Evolutionary conservation across 768 basidiomycete genomes (phyloP).

Genomic region (Sarcomyxa edulis): DNA sequence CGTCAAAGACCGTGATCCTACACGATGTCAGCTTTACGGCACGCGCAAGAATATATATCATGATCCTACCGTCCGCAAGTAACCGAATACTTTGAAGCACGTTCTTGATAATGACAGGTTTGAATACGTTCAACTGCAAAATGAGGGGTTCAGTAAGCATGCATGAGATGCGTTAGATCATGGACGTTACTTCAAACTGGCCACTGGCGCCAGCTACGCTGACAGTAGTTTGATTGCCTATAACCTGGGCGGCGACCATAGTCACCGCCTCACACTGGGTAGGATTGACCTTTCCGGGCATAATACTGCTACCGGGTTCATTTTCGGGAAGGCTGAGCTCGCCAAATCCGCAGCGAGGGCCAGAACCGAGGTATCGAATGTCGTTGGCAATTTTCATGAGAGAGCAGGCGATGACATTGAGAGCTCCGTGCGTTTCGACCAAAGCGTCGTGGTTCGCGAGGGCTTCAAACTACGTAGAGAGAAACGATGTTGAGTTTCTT

Average conservation of each 20-base stretch:
- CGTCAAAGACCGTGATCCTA: slow-evolving; percentile 88
- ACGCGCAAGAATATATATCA: slow-evolving; percentile 7
- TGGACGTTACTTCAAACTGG: slow-evolving; percentile 82
- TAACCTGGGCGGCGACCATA: slow-evolving; percentile 98
- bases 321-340: slow-evolving; percentile 95
- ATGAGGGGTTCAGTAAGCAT: neutral
- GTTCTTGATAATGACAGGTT: slow-evolving; percentile 98
- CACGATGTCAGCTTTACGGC: slow-evolving; percentile 2
- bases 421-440: slow-evolving; percentile 93
- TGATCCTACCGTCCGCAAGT: slow-evolving; percentile 73
- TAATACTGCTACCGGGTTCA: slow-evolving; percentile 98
- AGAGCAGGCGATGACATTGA: slow-evolving; percentile 94
- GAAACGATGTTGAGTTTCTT: slow-evolving; percentile 4
- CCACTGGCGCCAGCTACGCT: slow-evolving; percentile 91
- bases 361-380: slow-evolving; percentile 95
- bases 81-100: slow-evolving; percentile 94
- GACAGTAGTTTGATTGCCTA: slow-evolving; percentile 94
- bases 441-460: slow-evolving; percentile 97
- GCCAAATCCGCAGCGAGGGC: slow-evolving; percentile 95
- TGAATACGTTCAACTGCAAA: slow-evolving; percentile 91
- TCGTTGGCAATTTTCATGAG: slow-evolving; percentile 99
- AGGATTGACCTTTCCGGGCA: slow-evolving; percentile 99
- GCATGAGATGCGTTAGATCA: slow-evolving; percentile 1
- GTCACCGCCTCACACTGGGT: slow-evolving; percentile 99
- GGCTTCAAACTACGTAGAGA: slow-evolving; percentile 76